Evolutionary conservation across 768 basidiomycete species (phyloP).

Genomic region (Macrolepiota fuliginosa): DNA sequence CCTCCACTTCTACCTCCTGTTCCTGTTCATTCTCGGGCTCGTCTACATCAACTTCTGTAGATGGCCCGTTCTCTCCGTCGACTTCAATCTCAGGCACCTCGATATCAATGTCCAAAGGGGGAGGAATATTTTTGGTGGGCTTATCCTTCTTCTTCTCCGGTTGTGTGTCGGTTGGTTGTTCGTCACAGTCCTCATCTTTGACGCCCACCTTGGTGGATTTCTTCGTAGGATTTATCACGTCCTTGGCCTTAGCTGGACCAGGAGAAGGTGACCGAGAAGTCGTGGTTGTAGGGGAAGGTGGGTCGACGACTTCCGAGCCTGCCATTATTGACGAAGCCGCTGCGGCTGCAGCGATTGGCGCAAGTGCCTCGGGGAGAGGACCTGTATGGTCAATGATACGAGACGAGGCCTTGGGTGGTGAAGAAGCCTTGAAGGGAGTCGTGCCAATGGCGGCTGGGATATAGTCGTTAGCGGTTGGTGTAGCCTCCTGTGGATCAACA

Average conservation of each 20-base stretch:
- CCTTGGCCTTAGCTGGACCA: constrained; percentile 18
- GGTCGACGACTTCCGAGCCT: constrained; percentile 35
- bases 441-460: constrained; percentile 4
- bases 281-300: constrained; percentile 35
- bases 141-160: constrained; percentile 11
- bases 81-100: constrained; percentile 26
- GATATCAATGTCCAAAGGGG: constrained; percentile 23
- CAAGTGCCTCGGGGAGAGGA: constrained; percentile 24
- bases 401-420: constrained; percentile 21
- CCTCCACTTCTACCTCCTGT: constrained; percentile 29
- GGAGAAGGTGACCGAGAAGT: constrained; percentile 44
- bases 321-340: constrained; percentile 51
- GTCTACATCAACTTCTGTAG: constrained; percentile 20
- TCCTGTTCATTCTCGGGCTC: constrained; percentile 27
- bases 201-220: constrained; percentile 13
- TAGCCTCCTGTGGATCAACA: background rate
- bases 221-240: background rate
- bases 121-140: constrained; percentile 6
- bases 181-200: constrained; percentile 22
- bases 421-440: constrained; percentile 14
- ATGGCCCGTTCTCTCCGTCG: constrained; percentile 16
- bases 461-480: background rate
- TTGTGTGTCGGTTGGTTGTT: constrained; percentile 11
- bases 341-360: constrained; percentile 31
- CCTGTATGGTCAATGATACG: constrained; percentile 31